These are phyloP conservation scores for Exophiala aquamarina DNA, from an alignment of 2,329 filamentous ascomycete species.

Conservation along the genomic window DNA sequence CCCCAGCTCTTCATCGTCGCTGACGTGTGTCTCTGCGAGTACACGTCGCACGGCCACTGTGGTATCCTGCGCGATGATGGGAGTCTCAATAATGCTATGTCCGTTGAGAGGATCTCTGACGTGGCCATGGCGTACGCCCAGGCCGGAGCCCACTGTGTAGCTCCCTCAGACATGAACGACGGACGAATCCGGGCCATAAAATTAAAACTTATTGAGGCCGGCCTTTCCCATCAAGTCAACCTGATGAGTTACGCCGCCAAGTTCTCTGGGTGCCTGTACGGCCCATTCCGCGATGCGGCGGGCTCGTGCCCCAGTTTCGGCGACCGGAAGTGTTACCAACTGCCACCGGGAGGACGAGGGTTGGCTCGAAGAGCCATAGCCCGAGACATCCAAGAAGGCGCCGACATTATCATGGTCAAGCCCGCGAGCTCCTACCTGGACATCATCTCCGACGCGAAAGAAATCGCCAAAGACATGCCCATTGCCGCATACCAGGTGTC, in stretches of 20 bases:
- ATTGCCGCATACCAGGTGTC: slow-evolving; percentile 96
- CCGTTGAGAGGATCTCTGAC: slow-evolving; percentile 91
- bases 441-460: slow-evolving; percentile 96
- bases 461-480: slow-evolving; percentile 85
- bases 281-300: slow-evolving; percentile 94
- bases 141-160: slow-evolving; percentile 93
- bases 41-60: slow-evolving; percentile 96
- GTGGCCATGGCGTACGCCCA: slow-evolving; percentile 98
- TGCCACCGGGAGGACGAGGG: slow-evolving; percentile 87
- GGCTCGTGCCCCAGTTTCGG: slow-evolving; percentile 89
- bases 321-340: slow-evolving; percentile 94
- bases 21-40: slow-evolving; percentile 97
- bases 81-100: slow-evolving; percentile 86
- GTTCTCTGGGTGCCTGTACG: slow-evolving; percentile 94
- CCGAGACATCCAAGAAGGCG: slow-evolving; percentile 88
- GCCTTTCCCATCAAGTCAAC: slow-evolving; percentile 84
- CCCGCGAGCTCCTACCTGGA: slow-evolving; percentile 93
- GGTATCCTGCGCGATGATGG: slow-evolving; percentile 93
- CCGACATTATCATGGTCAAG: slow-evolving; percentile 99
- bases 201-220: slow-evolving; percentile 92
- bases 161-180: slow-evolving; percentile 98
- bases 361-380: slow-evolving; percentile 86
- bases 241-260: slow-evolving; percentile 99
- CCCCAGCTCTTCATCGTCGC: slow-evolving; percentile 87
- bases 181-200: slow-evolving; percentile 97